phyloP scores from a whole-genome alignment of 1,139 yeast species.

The Diutina neorugosa region DNA sequence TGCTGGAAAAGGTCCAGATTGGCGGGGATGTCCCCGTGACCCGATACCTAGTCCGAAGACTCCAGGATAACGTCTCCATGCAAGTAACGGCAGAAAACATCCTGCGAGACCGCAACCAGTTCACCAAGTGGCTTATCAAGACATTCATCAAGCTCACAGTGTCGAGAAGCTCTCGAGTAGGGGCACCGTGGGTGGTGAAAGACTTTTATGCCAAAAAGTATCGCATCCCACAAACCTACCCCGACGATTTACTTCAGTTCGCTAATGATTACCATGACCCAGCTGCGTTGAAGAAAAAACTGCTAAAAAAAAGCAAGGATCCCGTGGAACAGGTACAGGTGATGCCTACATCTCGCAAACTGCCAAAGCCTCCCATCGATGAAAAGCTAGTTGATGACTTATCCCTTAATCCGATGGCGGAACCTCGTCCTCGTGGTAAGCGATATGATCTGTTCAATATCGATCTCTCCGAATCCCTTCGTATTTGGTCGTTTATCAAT shows the following conservation, averaged over 20 bases:
- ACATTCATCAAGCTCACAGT: constrained; percentile 82
- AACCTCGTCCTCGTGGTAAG: not conserved
- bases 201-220: constrained; percentile 54
- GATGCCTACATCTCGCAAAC: not conserved
- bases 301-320: constrained; percentile 6
- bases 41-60: constrained; percentile 51
- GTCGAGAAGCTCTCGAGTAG: constrained; percentile 69
- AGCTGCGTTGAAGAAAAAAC: constrained; percentile 6
- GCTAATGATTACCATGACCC: constrained; percentile 14
- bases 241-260: constrained; percentile 36
- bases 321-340: not conserved
- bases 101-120: constrained; percentile 71
- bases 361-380: not conserved
- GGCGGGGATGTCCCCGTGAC: constrained; percentile 34
- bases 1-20: constrained; percentile 36
- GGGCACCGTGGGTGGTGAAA: constrained; percentile 97
- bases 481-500: constrained; percentile 66
- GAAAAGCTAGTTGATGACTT: not conserved
- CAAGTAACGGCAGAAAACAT: constrained; percentile 66
- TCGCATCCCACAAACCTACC: constrained; percentile 46
- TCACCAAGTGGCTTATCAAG: constrained; percentile 82
- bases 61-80: constrained; percentile 42
- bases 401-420: not conserved
- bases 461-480: constrained; percentile 32
- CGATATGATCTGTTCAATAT: not conserved